A percentile compares a stretch with the other conserved stretches of the same genome.
Conservation (phyloP, 2,329 filamentous ascomycete species). For the Ophiostoma sp. region DNA sequence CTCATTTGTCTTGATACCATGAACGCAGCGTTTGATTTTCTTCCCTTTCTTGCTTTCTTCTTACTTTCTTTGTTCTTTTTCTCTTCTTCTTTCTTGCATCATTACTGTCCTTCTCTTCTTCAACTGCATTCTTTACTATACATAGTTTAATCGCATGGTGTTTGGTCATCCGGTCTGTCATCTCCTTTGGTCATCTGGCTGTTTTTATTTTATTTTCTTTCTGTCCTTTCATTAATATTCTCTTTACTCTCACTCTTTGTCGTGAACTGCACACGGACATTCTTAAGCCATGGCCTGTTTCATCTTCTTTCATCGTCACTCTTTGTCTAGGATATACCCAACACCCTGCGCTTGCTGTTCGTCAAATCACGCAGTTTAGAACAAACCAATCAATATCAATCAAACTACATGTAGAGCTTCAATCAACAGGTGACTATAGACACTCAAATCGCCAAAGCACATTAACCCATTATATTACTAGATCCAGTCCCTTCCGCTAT, state of each 20-base stretch:
- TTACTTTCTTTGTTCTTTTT: not conserved
- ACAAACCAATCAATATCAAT: not conserved
- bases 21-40: not conserved
- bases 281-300: not conserved
- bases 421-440: not conserved
- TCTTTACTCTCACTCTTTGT: not conserved
- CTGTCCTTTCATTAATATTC: not conserved
- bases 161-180: conserved; percentile 8
- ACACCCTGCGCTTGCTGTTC: not conserved
- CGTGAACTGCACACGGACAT: not conserved
- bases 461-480: not conserved
- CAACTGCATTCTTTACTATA: not conserved
- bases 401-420: not conserved
- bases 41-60: not conserved
- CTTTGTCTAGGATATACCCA: conserved; percentile 7
- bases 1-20: conserved; percentile 8
- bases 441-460: not conserved
- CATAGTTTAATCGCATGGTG: conserved; percentile 9
- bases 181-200: not conserved
- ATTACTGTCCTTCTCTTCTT: conserved; percentile 4
- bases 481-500: not conserved
- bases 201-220: not conserved
- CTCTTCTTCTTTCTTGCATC: not conserved
- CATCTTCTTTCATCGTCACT: not conserved
- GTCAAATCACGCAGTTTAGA: not conserved